Conservation (phyloP, 2,329 filamentous ascomycete genomes). For the Celoporthe dispersa region DNA sequence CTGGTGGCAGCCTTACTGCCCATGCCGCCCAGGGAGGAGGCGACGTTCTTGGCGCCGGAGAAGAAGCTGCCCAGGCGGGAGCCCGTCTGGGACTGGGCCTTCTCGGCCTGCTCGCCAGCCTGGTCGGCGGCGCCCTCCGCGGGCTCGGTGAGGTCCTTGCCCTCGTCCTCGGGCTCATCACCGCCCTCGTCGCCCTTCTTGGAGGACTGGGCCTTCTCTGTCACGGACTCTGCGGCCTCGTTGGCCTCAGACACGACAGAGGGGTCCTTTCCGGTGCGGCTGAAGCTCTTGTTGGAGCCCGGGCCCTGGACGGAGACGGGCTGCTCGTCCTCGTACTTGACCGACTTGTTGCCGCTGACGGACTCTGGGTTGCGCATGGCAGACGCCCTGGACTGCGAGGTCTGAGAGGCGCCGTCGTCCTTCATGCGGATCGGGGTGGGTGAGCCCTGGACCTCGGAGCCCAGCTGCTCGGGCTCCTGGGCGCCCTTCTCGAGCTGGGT, state of each 20-base stretch:
- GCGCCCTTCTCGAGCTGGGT: constrained; percentile 1
- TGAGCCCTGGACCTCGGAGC: constrained; percentile 4
- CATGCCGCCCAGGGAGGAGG: constrained; percentile 20
- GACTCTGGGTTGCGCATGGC: constrained; percentile 22
- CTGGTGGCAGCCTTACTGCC: constrained; percentile 25
- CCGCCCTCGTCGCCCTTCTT: constrained; percentile 17
- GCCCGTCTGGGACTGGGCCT: constrained; percentile 12
- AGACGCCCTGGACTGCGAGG: constrained; percentile 21
- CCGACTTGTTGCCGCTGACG: constrained; percentile 29
- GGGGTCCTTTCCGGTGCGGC: constrained; percentile 28
- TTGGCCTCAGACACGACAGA: constrained; percentile 27
- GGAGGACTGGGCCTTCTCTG: constrained; percentile 20
- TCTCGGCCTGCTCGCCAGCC: constrained; percentile 10
- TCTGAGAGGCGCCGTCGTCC: constrained; percentile 24
- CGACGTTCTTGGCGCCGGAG: constrained; percentile 26
- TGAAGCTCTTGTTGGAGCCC: constrained; percentile 28
- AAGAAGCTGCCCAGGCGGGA: constrained; percentile 27
- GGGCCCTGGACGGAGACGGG: constrained; percentile 23
- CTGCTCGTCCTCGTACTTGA: constrained; percentile 30
- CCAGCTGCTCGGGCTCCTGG: constrained; percentile 21
- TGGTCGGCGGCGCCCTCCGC: constrained; percentile 25
- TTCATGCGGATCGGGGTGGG: constrained; percentile 15
- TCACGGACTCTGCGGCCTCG: constrained; percentile 15
- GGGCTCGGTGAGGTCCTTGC: constrained; percentile 31
- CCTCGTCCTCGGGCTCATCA: constrained; percentile 32